Percentiles rank a stretch among this genome's conserved stretches.
Conservation (phyloP, 306 rosid genomes). For the Quercus variabilis region DNA sequence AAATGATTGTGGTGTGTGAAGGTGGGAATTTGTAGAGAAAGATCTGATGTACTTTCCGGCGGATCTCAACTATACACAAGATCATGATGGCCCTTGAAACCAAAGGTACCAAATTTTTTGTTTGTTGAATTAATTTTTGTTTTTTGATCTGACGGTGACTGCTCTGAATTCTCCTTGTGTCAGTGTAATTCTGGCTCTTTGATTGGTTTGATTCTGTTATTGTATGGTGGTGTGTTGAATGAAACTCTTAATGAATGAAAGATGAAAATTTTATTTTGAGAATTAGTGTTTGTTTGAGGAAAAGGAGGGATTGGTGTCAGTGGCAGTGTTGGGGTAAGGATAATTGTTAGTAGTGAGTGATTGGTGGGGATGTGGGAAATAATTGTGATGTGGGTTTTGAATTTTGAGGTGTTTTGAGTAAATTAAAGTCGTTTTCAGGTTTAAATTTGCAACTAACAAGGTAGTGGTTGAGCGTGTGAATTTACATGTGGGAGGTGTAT, state of each 20-base stretch:
- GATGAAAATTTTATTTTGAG: not conserved
- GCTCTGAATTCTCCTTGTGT: constrained; percentile 1
- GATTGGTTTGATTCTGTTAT: not conserved
- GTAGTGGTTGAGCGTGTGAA: not conserved
- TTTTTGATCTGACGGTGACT: constrained; percentile 18
- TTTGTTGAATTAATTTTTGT: not conserved
- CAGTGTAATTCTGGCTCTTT: not conserved
- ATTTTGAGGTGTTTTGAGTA: not conserved
- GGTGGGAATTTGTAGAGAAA: constrained; percentile 46
- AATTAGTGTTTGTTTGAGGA: not conserved
- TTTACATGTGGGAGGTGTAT: not conserved
- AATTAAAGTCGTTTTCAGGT: not conserved
- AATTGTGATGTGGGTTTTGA: not conserved
- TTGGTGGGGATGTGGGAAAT: not conserved
- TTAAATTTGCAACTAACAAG: not conserved
- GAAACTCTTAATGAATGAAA: not conserved
- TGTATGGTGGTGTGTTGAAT: not conserved
- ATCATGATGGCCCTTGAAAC: constrained; percentile 92
- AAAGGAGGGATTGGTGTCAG: not conserved
- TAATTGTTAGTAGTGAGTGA: not conserved
- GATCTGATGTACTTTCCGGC: constrained; percentile 86
- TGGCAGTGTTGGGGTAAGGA: not conserved
- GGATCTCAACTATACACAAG: constrained; percentile 68
- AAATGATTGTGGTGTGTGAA: not conserved
- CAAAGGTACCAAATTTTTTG: constrained; percentile 39